These are phyloP conservation scores for Aspergillus floridensis DNA, from an alignment of 2,329 filamentous ascomycete genomes.

Conservation along the genomic window DNA sequence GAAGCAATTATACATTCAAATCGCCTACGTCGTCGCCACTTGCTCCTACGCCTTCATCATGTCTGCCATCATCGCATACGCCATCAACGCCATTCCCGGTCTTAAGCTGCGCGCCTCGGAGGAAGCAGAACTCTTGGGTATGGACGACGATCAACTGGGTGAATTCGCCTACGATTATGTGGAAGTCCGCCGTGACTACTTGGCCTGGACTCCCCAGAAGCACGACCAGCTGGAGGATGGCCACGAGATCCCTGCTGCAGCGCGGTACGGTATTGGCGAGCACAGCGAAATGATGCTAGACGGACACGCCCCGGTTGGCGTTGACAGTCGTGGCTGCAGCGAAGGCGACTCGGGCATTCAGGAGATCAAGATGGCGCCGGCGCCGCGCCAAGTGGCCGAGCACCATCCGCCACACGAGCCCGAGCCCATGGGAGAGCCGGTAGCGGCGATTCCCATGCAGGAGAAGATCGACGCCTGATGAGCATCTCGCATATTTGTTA, in stretches of 20 bases:
- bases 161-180: conserved; percentile 55
- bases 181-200: conserved; percentile 51
- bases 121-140: conserved; percentile 67
- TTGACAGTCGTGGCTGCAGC: conserved; percentile 32
- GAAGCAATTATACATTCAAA: conserved; percentile 68
- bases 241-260: conserved; percentile 55
- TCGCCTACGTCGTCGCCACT: conserved; percentile 64
- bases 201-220: conserved; percentile 50
- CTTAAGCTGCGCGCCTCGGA: conserved; percentile 65
- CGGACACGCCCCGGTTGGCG: conserved; percentile 44
- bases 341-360: conserved; percentile 31
- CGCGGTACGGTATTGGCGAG: conserved; percentile 59
- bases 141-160: conserved; percentile 53
- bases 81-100: conserved; percentile 69
- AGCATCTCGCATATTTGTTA: not conserved
- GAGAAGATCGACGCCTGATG: conserved; percentile 21
- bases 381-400: conserved; percentile 29
- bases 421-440: conserved; percentile 13
- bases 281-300: conserved; percentile 62
- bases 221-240: conserved; percentile 46
- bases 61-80: conserved; percentile 67
- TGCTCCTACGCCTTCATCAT: conserved; percentile 66
- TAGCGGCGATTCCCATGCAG: conserved; percentile 17
- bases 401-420: conserved; percentile 19
- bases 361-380: conserved; percentile 30